Percentiles rank a stretch among this genome's conserved stretches.
Conservation (phyloP, 352 stramenopile species). For the Globisporangium spinosum region DNA sequence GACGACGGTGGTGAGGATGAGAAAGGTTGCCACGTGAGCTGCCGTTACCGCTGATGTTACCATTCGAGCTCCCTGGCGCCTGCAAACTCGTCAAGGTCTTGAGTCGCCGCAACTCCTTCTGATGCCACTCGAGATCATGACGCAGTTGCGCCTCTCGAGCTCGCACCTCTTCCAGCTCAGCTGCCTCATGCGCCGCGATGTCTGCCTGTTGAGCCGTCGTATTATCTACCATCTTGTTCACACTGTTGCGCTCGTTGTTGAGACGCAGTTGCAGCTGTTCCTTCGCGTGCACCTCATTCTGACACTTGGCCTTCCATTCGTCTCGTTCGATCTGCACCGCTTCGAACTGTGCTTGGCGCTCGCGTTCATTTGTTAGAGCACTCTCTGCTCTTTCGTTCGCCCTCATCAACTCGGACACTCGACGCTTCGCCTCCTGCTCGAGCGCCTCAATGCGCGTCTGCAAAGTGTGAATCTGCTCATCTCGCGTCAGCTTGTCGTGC, state of each 20-base stretch:
- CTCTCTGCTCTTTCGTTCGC: slow-evolving; percentile 33
- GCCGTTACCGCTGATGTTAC: not conserved
- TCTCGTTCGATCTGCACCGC: slow-evolving; percentile 48
- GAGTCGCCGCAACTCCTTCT: slow-evolving; percentile 49
- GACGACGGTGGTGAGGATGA: not conserved
- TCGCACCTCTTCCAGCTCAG: slow-evolving; percentile 40
- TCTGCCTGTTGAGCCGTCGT: slow-evolving; percentile 16
- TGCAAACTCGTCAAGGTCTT: slow-evolving; percentile 19
- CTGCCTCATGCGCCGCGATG: slow-evolving; percentile 1
- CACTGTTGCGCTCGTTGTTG: slow-evolving; percentile 16
- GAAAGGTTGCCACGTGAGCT: not conserved
- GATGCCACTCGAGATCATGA: slow-evolving; percentile 59
- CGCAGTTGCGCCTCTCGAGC: slow-evolving; percentile 43
- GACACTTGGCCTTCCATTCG: slow-evolving; percentile 36
- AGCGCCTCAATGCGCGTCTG: slow-evolving; percentile 30
- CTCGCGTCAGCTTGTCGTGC: slow-evolving; percentile 35
- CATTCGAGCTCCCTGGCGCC: not conserved
- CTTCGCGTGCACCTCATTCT: slow-evolving; percentile 36
- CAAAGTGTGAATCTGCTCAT: slow-evolving; percentile 38
- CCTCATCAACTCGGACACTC: slow-evolving; percentile 28
- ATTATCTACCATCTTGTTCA: not conserved
- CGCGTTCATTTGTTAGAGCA: slow-evolving; percentile 29
- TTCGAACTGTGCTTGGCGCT: slow-evolving; percentile 37
- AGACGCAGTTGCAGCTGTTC: slow-evolving; percentile 34
- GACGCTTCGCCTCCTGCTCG: slow-evolving; percentile 29